Evolutionary conservation across 192 early-diverging fungal species (phyloP).

Genomic region (Linnemannia schmuckeri): DNA sequence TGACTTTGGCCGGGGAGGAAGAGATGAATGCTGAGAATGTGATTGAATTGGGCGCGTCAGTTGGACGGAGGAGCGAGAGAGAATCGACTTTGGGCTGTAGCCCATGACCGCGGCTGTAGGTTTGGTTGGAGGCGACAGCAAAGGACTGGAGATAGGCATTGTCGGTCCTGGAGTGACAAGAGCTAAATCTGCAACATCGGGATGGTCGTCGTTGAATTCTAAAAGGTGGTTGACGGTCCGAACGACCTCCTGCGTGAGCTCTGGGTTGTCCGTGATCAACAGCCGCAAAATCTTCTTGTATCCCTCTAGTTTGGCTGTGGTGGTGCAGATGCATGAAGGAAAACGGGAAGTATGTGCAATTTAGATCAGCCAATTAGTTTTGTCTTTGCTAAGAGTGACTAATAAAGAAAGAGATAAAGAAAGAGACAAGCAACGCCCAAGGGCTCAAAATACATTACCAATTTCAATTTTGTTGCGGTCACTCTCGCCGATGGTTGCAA

Average conservation of each 20-base stretch:
- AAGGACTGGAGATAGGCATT: conserved; percentile 15
- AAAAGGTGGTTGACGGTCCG: conserved; percentile 53
- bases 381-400: background rate
- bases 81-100: conserved; percentile 31
- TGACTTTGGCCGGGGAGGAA: conserved; percentile 52
- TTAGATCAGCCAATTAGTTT: background rate
- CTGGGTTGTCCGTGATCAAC: conserved; percentile 44
- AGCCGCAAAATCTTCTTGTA: conserved; percentile 58
- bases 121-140: background rate
- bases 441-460: conserved; percentile 14
- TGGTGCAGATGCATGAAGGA: background rate
- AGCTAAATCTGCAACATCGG: conserved; percentile 25
- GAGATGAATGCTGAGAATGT: conserved; percentile 16
- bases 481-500: conserved; percentile 54
- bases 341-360: background rate
- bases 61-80: conserved; percentile 49
- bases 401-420: background rate
- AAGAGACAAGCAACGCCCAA: background rate
- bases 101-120: conserved; percentile 6
- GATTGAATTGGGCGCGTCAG: conserved; percentile 15
- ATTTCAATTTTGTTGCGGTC: conserved; percentile 58
- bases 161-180: conserved; percentile 27
- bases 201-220: conserved; percentile 45
- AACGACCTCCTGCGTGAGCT: conserved; percentile 53
- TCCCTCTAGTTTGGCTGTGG: conserved; percentile 45